Evolutionary conservation across 1,139 yeast genomes (phyloP), one percentile per base, ranked within the genome.

Genomic region (Meyerozyma carpophila): DNA sequence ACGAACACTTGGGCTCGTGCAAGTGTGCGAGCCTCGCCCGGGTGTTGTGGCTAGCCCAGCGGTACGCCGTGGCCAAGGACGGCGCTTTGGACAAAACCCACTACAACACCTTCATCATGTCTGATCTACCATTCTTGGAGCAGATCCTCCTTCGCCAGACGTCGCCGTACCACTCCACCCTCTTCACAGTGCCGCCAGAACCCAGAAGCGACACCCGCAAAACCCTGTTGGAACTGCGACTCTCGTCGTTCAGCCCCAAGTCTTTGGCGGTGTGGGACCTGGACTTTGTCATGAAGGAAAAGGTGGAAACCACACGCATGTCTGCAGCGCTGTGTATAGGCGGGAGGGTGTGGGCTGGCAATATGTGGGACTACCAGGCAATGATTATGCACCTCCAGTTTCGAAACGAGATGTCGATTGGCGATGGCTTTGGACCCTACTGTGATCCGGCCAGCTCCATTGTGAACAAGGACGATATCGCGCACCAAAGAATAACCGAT

Each of bases 301-400:
- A 86, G 47, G 70, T 86, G 9, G 96, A 90, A 61, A 84, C 90
- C 48, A 72, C 89, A 3, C 79, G 79, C 57, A 86, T 91, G 93
- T 84, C 96, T 0, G 72, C 88, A 2, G 95, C 96, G 0, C 77
- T 94, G 0, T 72, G 69, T 14, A 66, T 86, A 3, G 62, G 66
- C 13, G 62, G 67, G 1, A 71, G 77, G 39, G 78, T 90, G 4
- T 91, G 91, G 91, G 72, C 84, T 40, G 98, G 98, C 1, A 91
- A 90, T 56, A 68, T 80, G 1, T 70, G 76, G 77, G 77, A 73
- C 51, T 65, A 64, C 49, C 73, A 71, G 48, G 59, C 64, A 11
- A 64, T 66, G 66, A 47, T 65, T 46, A 59, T 58, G 14, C 56
- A 62, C 42, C 54, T 67, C 1, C 32, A 39, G 1, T 24, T 28